Evolutionary conservation across 352 stramenopile genomes (phyloP), one percentile per base, ranked within the genome.

Genomic region (Phytophthora foliorum): DNA sequence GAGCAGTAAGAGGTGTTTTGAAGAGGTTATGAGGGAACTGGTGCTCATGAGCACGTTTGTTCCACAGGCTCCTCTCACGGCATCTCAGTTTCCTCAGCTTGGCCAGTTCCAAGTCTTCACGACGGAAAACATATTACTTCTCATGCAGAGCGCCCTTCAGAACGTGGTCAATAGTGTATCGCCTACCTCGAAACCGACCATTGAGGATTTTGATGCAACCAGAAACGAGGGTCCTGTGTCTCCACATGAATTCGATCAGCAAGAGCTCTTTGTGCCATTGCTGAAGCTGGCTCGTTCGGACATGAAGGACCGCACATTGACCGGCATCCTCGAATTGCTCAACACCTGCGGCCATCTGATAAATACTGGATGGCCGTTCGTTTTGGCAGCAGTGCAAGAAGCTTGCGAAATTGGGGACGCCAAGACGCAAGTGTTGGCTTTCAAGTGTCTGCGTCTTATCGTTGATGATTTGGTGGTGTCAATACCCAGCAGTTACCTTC

Each of bases 401-500:
- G 80, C 85, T 17, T 88, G 81, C 9, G 85, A 90, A 21, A 67
- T 81, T 21, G 86, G 83, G 34, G 86, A 96, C 39, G 74, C 36
- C 10, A 92, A 92, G 74, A 92, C 86, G n/a, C 88, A 97, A 44
- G 77, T 95, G 25, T 63, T 86, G 22, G 88, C 88, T 50, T 99
- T 99, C 77, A 98, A 98, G 77, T 98, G 92, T 54, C 78, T 99
- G 31, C 97, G 98, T 27, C 78, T 99, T 14, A 98, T 99, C 55
- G 93, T 99, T 13, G 97, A 99, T 71, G 97, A 99, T 55, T 93
- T 99, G 63, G 77, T 99, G 41, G 95, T 97, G 8, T 84, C 89
- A 31, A 88, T 98, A 27, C 85, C 91, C 1, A 78, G 75, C 25
- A 72, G 59, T 63, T 86, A 94, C 66, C 58, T 95, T 36, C 78